phyloP scores from a whole-genome alignment of 768 basidiomycete species.

The Kwoniella sp. region DNA sequence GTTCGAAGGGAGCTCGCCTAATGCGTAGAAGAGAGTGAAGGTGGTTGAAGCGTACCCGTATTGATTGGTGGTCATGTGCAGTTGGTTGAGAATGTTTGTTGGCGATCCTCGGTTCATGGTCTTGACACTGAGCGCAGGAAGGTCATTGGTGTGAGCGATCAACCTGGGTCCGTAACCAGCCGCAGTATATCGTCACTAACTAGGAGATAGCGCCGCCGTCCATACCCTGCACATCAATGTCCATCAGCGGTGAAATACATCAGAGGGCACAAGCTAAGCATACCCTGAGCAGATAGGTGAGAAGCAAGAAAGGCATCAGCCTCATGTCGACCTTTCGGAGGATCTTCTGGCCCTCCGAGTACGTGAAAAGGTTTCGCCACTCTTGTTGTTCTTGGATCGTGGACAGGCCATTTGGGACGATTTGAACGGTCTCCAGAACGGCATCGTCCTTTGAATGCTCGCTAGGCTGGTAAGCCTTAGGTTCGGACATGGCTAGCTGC shows the following conservation, averaged over 20 bases:
- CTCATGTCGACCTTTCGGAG: slow-evolving; percentile 7
- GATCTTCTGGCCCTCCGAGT: slow-evolving; percentile 7
- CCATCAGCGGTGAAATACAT: background rate
- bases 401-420: background rate
- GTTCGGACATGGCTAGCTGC: background rate
- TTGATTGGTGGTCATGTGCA: slow-evolving; percentile 30
- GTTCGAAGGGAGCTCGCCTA: slow-evolving; percentile 33
- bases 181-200: slow-evolving; percentile 4
- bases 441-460: slow-evolving; percentile 8
- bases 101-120: slow-evolving; percentile 26
- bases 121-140: slow-evolving; percentile 14
- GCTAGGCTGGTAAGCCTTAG: slow-evolving; percentile 3
- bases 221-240: background rate
- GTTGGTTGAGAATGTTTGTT: slow-evolving; percentile 27
- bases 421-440: slow-evolving; percentile 1
- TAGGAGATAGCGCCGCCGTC: slow-evolving; percentile 9
- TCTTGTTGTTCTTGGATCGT: slow-evolving; percentile 9
- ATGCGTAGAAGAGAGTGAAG: slow-evolving; percentile 31
- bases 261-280: background rate
- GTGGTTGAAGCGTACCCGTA: slow-evolving; percentile 25
- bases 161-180: too few species aligned
- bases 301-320: slow-evolving; percentile 7
- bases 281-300: slow-evolving; percentile 9
- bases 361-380: slow-evolving; percentile 5
- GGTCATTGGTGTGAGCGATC: background rate